Base-by-base conservation (phyloP, 352 stramenopile species). In the Pythium scleroteichum region DNA sequence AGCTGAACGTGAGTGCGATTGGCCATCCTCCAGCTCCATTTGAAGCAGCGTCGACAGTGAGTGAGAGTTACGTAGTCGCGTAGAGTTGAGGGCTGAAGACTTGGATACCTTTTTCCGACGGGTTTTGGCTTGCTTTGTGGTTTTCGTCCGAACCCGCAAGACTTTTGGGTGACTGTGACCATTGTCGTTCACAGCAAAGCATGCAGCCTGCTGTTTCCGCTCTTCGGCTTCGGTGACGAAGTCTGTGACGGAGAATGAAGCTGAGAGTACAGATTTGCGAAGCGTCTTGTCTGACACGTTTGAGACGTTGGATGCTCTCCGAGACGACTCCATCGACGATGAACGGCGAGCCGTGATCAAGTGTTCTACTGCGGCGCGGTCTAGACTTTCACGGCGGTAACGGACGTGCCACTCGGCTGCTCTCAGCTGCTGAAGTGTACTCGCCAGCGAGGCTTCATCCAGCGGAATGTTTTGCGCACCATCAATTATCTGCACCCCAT, bases 371-470 rank as follows among this genome's bases (percentile, higher is more conserved):
- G 67, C 51, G 0, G 62, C 53, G 5, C 39, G 53, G 12, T 60
- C 57, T 2, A 85, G 63, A 41, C 68, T 85, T 6, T 69, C 63
- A 7, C 67, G 62, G 3, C 75, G 66, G 29, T 85, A 59, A 12
- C 64, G 55, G 0, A 85, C 40, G 47, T 85, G 71, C 75, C 75
- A 82, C 53, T 82, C 75, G 2, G 71, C 75, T 0, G 75, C 75
- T 66, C 78, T 66, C 13, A 85, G 73, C 14, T 73, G 71, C 48
- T 78, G 47, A 23, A 85, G 57, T 14, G 70, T 72, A 16, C 58
- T 38, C 20, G 46, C 51, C 17, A 84, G 61, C 12, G 45, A 41
- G 7, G 39, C n/a, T 2, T 78, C 67, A 9, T 52, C 20, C 7
- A 55, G n/a, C 20, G 22, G 6, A n/a, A 44, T 17, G 16, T n/a